Base-by-base conservation (phyloP, 2,329 filamentous ascomycete species). In the Fusarium anguioides region DNA sequence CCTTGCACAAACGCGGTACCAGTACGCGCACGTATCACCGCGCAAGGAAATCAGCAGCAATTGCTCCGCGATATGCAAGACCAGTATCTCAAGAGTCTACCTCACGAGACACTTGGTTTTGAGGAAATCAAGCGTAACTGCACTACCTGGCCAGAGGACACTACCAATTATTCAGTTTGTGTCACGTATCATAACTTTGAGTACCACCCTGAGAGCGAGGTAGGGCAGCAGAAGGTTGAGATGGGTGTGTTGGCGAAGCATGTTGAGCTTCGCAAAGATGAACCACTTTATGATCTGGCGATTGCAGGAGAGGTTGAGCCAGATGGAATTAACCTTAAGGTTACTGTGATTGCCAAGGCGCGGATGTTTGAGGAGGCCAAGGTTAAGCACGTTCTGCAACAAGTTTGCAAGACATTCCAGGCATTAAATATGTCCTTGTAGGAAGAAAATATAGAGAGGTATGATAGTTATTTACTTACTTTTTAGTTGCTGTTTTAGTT, bases 91-190 rank as follows among this genome's bases (percentile, higher is more conserved):
- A 35, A 47, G 5, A 63, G 68, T 31, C 14, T 71, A 1, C 61
- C 54, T 0, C 60, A 49, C 10, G 68, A 71, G 40, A 67, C 68
- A 1, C 36, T 71, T 0, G 68, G 68, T 3, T 60, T 70, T 14
- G 53, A 66, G 4, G 64, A 71, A 4, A 23, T 71, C 31, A 66
- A 66, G 21, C 37, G 44, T 15, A 70, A 70, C 49, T 70, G 68
- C 36, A 71, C 64, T 0, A 42, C 68, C 5, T 71, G 68, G 68
- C 40, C 62, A 5, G 55, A 51, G 6, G n/a, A n/a, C 0, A 42
- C 29, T 1, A 20, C 46, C 1, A 63, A 64, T 26, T 64, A 29
- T 36, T 33, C 46, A 11, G 24, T 24, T 9, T 62, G 46, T 7
- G 42, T 57, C 0, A 51, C 48, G 14, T 64, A 64, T 4, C 61